Evolutionary conservation across 169 alveolate species (phyloP), one percentile per base, ranked within the genome.

Genomic region (Eimeria necatrix): DNA sequence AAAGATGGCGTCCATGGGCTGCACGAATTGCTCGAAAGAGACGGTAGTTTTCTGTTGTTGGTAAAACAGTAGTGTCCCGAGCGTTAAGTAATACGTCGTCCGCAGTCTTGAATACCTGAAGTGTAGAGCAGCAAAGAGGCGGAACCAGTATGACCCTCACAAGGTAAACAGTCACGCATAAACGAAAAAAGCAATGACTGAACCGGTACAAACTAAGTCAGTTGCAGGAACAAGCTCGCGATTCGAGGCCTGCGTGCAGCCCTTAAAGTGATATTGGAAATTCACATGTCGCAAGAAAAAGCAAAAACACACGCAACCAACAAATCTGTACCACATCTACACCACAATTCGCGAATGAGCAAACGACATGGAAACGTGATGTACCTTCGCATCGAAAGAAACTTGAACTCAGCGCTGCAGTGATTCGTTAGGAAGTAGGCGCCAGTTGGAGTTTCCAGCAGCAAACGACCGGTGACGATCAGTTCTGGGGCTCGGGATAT

Each of bases 401-500:
- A 97, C 16, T 95, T 94, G 74, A 97, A 97, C 93, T 96, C 97
- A 8, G 96, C 97, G 59, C 94, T 80, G 51, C 97, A 93, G 70
- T 97, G 98, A 70, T 96, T 95, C 64, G 91, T 70, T 86, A 96
- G 80, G 73, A 96, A 94, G 86, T 95, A 96, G 91, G 94, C 92
- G 41, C 84, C 98, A 94, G 98, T 98, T 61, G 98, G 98, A 81
- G 98, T 98, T 95, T 98, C 98, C 93, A 98, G 97, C 26, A 98
- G 96, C 85, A 98, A 97, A 32, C 99, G 96, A 22, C 99, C 99
- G 24, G 98, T 97, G 74, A 98, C 98, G 71, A 98, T 98, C 32
- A 98, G 96, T 86, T 98, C 99, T 8, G 99, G 99, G 20, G 97
- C 95, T 10, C 99, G 91, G 89, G 97, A 99, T 18, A 98, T 98